These are phyloP conservation scores for Plasmodium blacklocki DNA, from an alignment of 169 alveolate species.

Conservation along the genomic window DNA sequence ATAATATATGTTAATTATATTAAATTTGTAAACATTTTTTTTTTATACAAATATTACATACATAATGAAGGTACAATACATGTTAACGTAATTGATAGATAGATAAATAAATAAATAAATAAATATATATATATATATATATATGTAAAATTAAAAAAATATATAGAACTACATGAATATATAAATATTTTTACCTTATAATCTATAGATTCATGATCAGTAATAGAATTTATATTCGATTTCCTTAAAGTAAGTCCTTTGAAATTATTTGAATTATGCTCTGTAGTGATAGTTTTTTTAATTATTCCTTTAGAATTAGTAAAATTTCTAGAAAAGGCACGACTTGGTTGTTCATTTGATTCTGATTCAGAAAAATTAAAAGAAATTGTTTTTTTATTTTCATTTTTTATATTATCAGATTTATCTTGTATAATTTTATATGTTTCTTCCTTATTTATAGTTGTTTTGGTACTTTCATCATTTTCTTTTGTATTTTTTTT, in stretches of 20 bases:
- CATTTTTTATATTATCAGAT: constrained; percentile 3
- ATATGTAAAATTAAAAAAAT: not conserved
- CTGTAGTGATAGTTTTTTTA: constrained; percentile 17
- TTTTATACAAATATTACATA: too few relatives aligned
- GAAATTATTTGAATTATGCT: constrained; percentile 8
- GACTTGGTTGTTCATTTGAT: constrained; percentile 1
- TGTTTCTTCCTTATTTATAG: constrained; percentile 18
- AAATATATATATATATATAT: constrained; percentile 13
- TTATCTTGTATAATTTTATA: constrained; percentile 6
- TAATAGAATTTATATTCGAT: constrained; percentile 22
- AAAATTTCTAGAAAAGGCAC: constrained; percentile 25
- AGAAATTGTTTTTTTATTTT: constrained; percentile 10
- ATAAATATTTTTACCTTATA: constrained; percentile 26
- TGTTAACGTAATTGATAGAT: not conserved
- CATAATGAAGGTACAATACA: too few relatives aligned
- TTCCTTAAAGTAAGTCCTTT: constrained; percentile 27
- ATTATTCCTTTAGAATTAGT: constrained; percentile 16
- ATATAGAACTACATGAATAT: not conserved
- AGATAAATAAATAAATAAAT: not conserved
- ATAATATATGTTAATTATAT: not conserved
- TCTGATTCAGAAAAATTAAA: constrained; percentile 18
- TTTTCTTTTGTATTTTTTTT: constrained; percentile 5
- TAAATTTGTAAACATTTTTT: not conserved
- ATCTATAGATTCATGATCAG: constrained; percentile 28
- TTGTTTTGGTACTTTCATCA: constrained; percentile 12